Base-by-base conservation (phyloP, 495 filamentous ascomycete genomes). In the Penicillium riverlandense region DNA sequence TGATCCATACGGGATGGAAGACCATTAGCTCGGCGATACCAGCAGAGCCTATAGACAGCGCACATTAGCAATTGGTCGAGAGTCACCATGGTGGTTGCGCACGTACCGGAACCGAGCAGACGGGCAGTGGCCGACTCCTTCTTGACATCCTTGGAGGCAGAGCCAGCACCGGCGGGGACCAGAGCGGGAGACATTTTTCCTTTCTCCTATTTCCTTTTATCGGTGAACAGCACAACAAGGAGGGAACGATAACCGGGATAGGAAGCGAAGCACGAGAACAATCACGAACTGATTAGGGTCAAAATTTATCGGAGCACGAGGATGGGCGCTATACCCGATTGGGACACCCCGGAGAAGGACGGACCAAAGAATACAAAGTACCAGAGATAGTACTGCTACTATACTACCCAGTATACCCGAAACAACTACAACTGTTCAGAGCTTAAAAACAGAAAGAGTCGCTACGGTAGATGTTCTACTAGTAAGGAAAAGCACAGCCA, bases 11-110 rank as follows among this genome's bases (percentile, higher is more conserved):
- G 44, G 91, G 91, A 65, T 97, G 91, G 75, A 99, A 99, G 62
- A 99, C 80, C 60, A 90, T 80, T 56, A 99, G 74, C 68, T 99
- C 92, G 50, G 94, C 84, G 68, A 99, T 94, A 72, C 92, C 92
- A 51, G 92, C 90, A 61, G 79, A 86, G 52, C 88, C 92, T 98
- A 54, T 11, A 55, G 29, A 29, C 30, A 9, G 37, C 35, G 36
- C 44, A 22, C 45, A 38, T 67, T 39, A 62, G 57, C 41, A 36
- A 49, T 35, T 39, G 38, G 43, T n/a, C 37, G 39, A 30, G 11
- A 29, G 38, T 46, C 16, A 12, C 14, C 11, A n/a, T 34, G 22
- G 34, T 44, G 35, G 22, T 36, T 41, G 32, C 28, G 12, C 22
- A 16, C 77, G 38, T 79, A 95, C 92, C 92, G 43, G 92, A 96